Conservation (phyloP, 176 grass and related monocot species). For the Carex cristatella region DNA sequence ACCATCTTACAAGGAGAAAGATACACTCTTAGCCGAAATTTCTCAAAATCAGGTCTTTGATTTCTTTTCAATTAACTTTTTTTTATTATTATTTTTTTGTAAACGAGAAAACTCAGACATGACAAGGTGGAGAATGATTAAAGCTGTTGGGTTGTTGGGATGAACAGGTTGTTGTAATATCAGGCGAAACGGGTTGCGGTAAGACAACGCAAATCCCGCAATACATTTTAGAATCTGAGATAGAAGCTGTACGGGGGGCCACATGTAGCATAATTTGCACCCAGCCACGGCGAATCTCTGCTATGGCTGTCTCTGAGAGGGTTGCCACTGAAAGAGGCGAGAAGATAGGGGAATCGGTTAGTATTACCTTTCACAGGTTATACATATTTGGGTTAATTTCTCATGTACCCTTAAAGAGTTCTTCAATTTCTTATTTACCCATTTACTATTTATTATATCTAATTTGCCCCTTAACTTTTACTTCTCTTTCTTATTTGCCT, state of each 20-base stretch:
- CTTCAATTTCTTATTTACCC: too few relatives aligned
- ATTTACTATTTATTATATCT: too few relatives aligned
- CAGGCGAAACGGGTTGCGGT: slow-evolving; percentile 95
- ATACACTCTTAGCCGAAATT: slow-evolving; percentile 61
- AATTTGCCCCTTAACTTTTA: too few relatives aligned
- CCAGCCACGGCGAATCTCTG: slow-evolving; percentile 94
- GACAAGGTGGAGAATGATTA: slow-evolving; percentile 16
- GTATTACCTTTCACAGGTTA: slow-evolving; percentile 30
- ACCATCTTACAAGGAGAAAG: slow-evolving; percentile 80
- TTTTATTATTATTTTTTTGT: not conserved
- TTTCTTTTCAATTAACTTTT: not conserved
- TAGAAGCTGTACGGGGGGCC: slow-evolving; percentile 72
- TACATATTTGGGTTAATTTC: too few relatives aligned
- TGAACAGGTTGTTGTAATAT: slow-evolving; percentile 82
- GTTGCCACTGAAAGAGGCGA: slow-evolving; percentile 98
- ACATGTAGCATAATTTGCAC: slow-evolving; percentile 94
- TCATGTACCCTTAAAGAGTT: too few relatives aligned
- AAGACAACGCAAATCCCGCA: slow-evolving; percentile 98
- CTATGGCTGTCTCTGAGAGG: slow-evolving; percentile 93
- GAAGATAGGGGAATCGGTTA: slow-evolving; percentile 95
- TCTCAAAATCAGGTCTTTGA: slow-evolving; percentile 73
- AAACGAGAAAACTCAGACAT: not conserved
- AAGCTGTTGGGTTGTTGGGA: slow-evolving; percentile 16
- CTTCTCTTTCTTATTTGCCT: too few relatives aligned
- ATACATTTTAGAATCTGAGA: slow-evolving; percentile 98